Evolutionary conservation across 768 basidiomycete genomes (phyloP), one percentile per base, ranked within the genome.

Genomic region (Hericium alpestre): DNA sequence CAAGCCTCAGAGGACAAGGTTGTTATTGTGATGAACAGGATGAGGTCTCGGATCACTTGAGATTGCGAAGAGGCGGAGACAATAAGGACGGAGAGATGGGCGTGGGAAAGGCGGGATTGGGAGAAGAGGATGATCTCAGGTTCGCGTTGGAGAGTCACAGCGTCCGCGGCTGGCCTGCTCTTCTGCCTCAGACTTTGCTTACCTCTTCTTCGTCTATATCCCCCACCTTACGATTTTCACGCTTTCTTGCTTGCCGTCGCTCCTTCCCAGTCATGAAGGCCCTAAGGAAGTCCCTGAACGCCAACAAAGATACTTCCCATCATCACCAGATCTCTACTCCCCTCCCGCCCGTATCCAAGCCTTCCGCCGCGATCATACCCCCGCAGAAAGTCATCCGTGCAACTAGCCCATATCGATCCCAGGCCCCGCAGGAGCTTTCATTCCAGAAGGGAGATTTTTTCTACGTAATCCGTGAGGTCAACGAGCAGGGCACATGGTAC

Each of bases 401-500:
- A 3, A 73, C 87, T 61, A 71, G 78, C 10, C 64, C 76, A 2
- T 83, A 91, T 73, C 73, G 78, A 50, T 81, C 90, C 2, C 76
- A 79, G 57, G 79, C 82, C 0, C 91, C 93, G 2, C 85, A 90
- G 67, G 86, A 97, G 63, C 83, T 99, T 46, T 81, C 89, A 32
- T 98, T 97, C 70, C 76, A 81, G 62, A 88, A 89, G 72, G 96
- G 96, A 61, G 96, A 99, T 73, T 96, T 98, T 73, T 98, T 97
- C 77, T 90, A 98, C 71, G 95, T 98, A 52, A 77, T 91, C 38
- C 82, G 81, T 57, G 93, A 96, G 65, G 72, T 79, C 16, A 78
- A 82, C 51, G 65, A 72, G 43, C 66, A 75, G 18, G 77, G 74
- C 3, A 71, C 74, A 49, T 98, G 87, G 86, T 99, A 92, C 66